Conservation (phyloP, 371 early-diverging fungal genomes). For the Mortierella sp. region DNA sequence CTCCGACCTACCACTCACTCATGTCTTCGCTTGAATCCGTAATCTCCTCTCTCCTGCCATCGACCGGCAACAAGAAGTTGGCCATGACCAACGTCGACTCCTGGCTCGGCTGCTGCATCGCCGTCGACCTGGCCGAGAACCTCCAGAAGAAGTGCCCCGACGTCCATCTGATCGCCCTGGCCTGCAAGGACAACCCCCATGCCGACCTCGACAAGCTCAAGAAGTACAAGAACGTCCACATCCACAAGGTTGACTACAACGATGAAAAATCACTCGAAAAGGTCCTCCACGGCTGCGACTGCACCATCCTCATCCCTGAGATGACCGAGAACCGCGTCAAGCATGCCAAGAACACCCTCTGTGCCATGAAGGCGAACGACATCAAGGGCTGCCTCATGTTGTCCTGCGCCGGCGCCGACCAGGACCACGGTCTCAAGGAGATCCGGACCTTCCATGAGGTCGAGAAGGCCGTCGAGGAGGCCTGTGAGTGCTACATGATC, state of each 20-base stretch:
- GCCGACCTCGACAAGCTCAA: conserved; percentile 24
- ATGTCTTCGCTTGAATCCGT: neutral
- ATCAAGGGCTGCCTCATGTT: conserved; percentile 27
- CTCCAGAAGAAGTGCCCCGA: conserved; percentile 23
- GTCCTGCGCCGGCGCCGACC: conserved; percentile 28
- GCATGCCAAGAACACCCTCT: conserved; percentile 21
- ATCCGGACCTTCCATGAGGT: conserved; percentile 29
- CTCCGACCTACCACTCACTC: too few relatives aligned
- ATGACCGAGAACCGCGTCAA: conserved; percentile 30
- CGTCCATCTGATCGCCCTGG: neutral
- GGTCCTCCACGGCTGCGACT: conserved; percentile 11
- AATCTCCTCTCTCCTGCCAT: neutral
- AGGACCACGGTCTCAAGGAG: conserved; percentile 16
- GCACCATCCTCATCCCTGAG: conserved; percentile 35
- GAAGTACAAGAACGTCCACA: conserved; percentile 36
- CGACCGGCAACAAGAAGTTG: conserved; percentile 13
- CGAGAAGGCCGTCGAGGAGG: conserved; percentile 24
- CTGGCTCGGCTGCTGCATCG: conserved; percentile 34
- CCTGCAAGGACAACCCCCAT: conserved; percentile 1
- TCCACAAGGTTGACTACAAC: conserved; percentile 33
- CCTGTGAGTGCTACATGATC: conserved; percentile 18
- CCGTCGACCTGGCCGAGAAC: conserved; percentile 25
- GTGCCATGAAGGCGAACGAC: conserved; percentile 22
- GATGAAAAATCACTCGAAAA: conserved; percentile 18
- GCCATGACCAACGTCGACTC: conserved; percentile 35